These are phyloP conservation scores for Tardiomyces digboiensis DNA, from an alignment of 1,139 yeast species.

Conservation along the genomic window DNA sequence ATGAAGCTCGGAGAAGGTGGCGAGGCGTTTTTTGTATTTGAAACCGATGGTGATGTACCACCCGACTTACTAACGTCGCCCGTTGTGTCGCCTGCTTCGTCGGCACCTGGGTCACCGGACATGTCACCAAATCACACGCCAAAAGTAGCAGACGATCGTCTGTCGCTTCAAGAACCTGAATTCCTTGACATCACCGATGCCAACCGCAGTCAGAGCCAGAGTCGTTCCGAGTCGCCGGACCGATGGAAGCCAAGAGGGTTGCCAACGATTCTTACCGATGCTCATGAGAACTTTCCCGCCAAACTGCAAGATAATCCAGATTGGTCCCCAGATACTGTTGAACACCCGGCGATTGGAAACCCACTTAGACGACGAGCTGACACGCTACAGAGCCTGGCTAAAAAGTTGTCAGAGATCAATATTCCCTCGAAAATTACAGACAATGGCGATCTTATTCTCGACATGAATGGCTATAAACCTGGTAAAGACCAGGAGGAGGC, in stretches of 20 bases:
- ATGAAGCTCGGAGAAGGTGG: slow-evolving; percentile 98
- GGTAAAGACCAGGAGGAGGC: slow-evolving; percentile 46
- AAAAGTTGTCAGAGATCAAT: slow-evolving; percentile 55
- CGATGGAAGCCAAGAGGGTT: background rate
- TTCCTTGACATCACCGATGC: slow-evolving; percentile 31
- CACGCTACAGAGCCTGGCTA: slow-evolving; percentile 42
- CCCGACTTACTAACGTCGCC: slow-evolving; percentile 83
- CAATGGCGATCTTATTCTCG: slow-evolving; percentile 85
- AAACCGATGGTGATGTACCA: slow-evolving; percentile 67
- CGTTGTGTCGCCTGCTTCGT: slow-evolving; percentile 67
- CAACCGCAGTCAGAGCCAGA: background rate
- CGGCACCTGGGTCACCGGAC: slow-evolving; percentile 21
- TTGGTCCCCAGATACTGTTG: background rate
- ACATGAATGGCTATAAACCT: slow-evolving; percentile 95
- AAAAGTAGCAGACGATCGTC: slow-evolving; percentile 9
- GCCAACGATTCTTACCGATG: background rate
- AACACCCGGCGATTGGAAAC: background rate
- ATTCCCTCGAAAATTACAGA: slow-evolving; percentile 85
- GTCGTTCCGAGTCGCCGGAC: background rate
- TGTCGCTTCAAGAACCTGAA: slow-evolving; percentile 44
- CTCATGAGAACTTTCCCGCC: background rate
- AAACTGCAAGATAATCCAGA: background rate
- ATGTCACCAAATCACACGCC: slow-evolving; percentile 4
- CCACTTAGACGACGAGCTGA: background rate
- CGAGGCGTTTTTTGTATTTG: slow-evolving; percentile 95